phyloP scores from a whole-genome alignment of 1,284 basidiomycete genomes.

The Irpex lacteus region DNA sequence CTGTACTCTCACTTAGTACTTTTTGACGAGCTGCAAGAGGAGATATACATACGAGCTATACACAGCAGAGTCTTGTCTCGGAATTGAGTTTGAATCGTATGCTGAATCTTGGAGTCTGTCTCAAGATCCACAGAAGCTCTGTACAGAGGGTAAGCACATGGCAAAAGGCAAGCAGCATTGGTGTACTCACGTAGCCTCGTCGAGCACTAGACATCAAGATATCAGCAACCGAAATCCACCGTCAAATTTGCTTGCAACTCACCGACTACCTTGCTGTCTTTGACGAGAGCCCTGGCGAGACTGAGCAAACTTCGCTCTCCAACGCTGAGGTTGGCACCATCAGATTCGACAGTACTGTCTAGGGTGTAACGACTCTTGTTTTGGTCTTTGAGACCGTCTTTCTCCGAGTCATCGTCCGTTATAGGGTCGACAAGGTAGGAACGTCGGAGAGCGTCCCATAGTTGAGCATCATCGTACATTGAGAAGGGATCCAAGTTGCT shows the following conservation, averaged over 20 bases:
- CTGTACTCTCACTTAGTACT: constrained; percentile 27
- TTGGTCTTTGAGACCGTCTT: constrained; percentile 11
- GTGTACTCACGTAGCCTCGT: constrained; percentile 29
- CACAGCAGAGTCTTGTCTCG: constrained; percentile 28
- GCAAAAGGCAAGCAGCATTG: neutral
- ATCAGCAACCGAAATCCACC: neutral
- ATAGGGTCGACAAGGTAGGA: constrained; percentile 66
- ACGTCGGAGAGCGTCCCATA: constrained; percentile 83
- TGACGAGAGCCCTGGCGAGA: constrained; percentile 30
- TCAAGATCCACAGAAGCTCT: constrained; percentile 51
- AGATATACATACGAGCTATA: constrained; percentile 27
- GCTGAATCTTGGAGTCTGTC: constrained; percentile 61
- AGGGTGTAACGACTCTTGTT: constrained; percentile 55
- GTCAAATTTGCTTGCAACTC: constrained; percentile 13
- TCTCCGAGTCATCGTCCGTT: constrained; percentile 11
- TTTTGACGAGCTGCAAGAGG: neutral
- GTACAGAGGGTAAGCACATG: neutral
- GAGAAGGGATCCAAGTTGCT: constrained; percentile 80
- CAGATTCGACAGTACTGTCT: constrained; percentile 81
- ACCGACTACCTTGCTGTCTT: constrained; percentile 37
- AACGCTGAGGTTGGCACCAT: constrained; percentile 80
- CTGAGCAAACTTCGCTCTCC: constrained; percentile 46
- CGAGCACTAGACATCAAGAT: constrained; percentile 20
- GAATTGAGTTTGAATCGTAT: constrained; percentile 52
- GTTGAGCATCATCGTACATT: constrained; percentile 66